phyloP scores from a whole-genome alignment of 164 flowering plant species.

The Vitis cinerea region DNA sequence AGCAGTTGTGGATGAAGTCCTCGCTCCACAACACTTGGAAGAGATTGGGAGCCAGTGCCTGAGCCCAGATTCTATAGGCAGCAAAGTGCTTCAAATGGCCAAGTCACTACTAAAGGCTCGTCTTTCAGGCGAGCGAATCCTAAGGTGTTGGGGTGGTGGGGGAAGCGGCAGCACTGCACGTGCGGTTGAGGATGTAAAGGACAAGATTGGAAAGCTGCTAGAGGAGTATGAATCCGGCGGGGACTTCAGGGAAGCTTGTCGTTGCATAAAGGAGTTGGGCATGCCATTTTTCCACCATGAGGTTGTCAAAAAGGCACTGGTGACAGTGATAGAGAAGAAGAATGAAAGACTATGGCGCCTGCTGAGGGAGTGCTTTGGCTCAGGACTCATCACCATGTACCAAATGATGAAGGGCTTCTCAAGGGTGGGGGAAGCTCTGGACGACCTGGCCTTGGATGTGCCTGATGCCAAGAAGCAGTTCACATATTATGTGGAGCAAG shows the following conservation, averaged over 20 bases:
- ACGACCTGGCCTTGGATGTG: slow-evolving; percentile 71
- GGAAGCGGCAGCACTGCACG: slow-evolving; percentile 54
- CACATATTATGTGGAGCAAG: slow-evolving; percentile 36
- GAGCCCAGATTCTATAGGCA: slow-evolving; percentile 45
- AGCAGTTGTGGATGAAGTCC: slow-evolving; percentile 80
- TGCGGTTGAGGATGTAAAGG: slow-evolving; percentile 71
- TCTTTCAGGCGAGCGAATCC: slow-evolving; percentile 37
- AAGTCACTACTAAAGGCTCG: slow-evolving; percentile 58
- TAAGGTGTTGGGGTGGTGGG: slow-evolving; percentile 44
- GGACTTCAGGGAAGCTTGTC: slow-evolving; percentile 58
- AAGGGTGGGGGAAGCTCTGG: slow-evolving; percentile 58
- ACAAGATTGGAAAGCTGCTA: slow-evolving; percentile 52
- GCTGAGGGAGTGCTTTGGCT: slow-evolving; percentile 41
- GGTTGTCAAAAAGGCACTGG: slow-evolving; percentile 75
- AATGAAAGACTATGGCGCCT: slow-evolving; percentile 52
- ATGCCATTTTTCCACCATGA: slow-evolving; percentile 89
- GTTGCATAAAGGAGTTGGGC: slow-evolving; percentile 68
- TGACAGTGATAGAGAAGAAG: slow-evolving; percentile 57
- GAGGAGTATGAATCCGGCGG: slow-evolving; percentile 84
- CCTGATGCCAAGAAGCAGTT: slow-evolving; percentile 62
- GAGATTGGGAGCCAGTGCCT: slow-evolving; percentile 51
- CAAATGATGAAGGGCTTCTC: slow-evolving; percentile 76
- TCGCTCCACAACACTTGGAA: slow-evolving; percentile 70
- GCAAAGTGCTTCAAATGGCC: slow-evolving; percentile 61
- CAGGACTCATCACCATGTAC: slow-evolving; percentile 56